phyloP scores from a whole-genome alignment of 1,139 yeast genomes.

The Blastobotrys proliferans region DNA sequence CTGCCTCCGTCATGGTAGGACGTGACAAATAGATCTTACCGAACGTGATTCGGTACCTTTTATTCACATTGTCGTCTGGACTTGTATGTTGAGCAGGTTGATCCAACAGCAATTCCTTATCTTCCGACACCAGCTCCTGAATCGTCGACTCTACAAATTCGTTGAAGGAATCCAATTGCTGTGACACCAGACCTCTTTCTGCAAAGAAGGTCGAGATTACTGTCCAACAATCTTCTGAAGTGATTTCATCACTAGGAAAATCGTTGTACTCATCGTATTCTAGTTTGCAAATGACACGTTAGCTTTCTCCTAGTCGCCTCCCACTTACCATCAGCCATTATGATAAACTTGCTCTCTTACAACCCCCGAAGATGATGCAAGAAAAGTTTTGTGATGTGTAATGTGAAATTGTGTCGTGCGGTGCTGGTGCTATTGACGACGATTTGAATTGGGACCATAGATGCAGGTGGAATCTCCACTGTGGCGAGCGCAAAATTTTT shows the following conservation, averaged over 20 bases:
- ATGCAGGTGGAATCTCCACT: too few relatives aligned
- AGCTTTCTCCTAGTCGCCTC: neutral
- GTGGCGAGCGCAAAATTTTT: too few relatives aligned
- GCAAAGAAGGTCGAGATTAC: constrained; percentile 94
- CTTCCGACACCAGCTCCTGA: constrained; percentile 96
- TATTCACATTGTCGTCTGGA: constrained; percentile 81
- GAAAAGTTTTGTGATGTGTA: too few relatives aligned
- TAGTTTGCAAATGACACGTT: too few relatives aligned
- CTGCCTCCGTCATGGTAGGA: constrained; percentile 98
- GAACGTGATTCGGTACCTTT: constrained; percentile 90
- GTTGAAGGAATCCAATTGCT: constrained; percentile 96
- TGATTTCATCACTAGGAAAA: constrained; percentile 48
- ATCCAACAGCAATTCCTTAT: constrained; percentile 86
- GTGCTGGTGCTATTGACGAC: too few relatives aligned
- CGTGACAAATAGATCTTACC: constrained; percentile 95
- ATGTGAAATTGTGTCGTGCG: too few relatives aligned
- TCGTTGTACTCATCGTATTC: constrained; percentile 42
- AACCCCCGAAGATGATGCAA: too few relatives aligned
- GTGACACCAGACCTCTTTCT: constrained; percentile 95
- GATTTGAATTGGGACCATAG: neutral
- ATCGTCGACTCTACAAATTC: constrained; percentile 96
- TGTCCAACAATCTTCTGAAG: constrained; percentile 99
- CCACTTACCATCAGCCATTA: constrained; percentile 13
- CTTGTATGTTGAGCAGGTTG: constrained; percentile 98
- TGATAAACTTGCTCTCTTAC: too few relatives aligned